These are phyloP conservation scores for Sporothrix luriei DNA, from an alignment of 2,329 filamentous ascomycete species.

Conservation along the genomic window DNA sequence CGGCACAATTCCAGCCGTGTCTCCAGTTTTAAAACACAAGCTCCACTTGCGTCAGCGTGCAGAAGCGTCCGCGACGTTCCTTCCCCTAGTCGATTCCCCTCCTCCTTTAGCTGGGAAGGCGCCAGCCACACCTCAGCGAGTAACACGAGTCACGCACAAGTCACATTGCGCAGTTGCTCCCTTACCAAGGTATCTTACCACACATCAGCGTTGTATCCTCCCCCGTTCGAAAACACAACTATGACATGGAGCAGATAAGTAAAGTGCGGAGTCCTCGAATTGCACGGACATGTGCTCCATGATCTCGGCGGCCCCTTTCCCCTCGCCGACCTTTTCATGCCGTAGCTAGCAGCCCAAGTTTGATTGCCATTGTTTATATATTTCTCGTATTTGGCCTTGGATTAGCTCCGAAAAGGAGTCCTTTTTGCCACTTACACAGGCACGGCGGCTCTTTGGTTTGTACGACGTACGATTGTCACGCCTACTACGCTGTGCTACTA, in stretches of 20 bases:
- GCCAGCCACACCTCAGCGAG: background rate
- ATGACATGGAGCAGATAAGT: background rate
- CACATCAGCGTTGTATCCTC: background rate
- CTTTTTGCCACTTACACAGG: background rate
- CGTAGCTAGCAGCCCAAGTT: background rate
- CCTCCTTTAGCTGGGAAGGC: background rate
- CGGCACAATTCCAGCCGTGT: background rate
- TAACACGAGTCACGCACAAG: slow-evolving; percentile 13
- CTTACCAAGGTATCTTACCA: background rate
- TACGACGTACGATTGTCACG: background rate
- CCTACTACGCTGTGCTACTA: background rate
- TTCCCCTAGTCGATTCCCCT: background rate
- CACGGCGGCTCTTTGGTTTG: slow-evolving; percentile 5
- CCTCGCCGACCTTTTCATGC: background rate
- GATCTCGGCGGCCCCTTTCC: background rate
- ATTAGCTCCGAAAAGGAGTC: slow-evolving; percentile 4
- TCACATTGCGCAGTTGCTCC: slow-evolving; percentile 9
- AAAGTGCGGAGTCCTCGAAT: background rate
- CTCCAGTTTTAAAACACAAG: slow-evolving; percentile 8
- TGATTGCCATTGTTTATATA: background rate
- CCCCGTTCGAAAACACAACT: background rate
- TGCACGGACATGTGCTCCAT: slow-evolving; percentile 11
- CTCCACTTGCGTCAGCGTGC: slow-evolving; percentile 30
- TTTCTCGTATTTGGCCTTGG: slow-evolving; percentile 7
- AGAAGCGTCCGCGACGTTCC: slow-evolving; percentile 15